Percentiles rank a stretch among this genome's conserved stretches.
Evolutionary conservation across 1,139 yeast species (phyloP).

Genomic region (Debaryomyces sp.): DNA sequence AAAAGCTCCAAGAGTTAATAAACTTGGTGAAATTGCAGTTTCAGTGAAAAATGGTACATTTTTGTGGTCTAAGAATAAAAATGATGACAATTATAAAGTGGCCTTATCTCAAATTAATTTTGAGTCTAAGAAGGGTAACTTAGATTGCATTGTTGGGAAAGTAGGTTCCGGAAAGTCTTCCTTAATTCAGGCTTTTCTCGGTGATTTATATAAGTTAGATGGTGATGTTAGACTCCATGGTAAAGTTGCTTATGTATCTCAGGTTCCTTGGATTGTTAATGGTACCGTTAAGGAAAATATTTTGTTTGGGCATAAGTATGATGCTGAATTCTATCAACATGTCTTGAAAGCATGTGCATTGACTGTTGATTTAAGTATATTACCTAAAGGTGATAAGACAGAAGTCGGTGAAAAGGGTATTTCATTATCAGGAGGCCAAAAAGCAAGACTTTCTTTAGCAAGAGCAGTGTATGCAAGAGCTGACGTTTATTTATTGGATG

Average conservation of each 20-base stretch:
- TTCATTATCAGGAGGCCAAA: conserved; percentile 95
- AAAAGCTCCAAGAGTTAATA: conserved; percentile 52
- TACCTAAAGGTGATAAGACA: conserved; percentile 89
- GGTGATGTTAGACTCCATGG: conserved; percentile 82
- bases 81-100: conserved; percentile 59
- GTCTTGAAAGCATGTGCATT: conserved; percentile 91
- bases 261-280: conserved; percentile 92
- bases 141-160: conserved; percentile 86
- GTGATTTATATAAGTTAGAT: conserved; percentile 78
- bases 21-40: conserved; percentile 70
- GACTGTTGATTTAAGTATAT: conserved; percentile 70
- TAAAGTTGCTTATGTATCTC: conserved; percentile 86
- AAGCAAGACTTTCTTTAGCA: conserved; percentile 90
- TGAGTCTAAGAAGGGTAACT: conserved; percentile 73
- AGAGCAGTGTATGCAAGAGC: conserved; percentile 96
- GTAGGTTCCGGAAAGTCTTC: conserved; percentile 96
- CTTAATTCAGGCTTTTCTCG: conserved; percentile 77
- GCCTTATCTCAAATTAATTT: conserved; percentile 77
- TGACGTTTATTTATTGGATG: conserved; percentile 88
- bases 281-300: conserved; percentile 90
- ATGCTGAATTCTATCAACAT: conserved; percentile 74
- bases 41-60: conserved; percentile 75
- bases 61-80: conserved; percentile 83
- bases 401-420: conserved; percentile 98
- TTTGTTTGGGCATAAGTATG: conserved; percentile 84